phyloP scores from a whole-genome alignment of 352 stramenopile species.

The Aphanomyces euteiches region DNA sequence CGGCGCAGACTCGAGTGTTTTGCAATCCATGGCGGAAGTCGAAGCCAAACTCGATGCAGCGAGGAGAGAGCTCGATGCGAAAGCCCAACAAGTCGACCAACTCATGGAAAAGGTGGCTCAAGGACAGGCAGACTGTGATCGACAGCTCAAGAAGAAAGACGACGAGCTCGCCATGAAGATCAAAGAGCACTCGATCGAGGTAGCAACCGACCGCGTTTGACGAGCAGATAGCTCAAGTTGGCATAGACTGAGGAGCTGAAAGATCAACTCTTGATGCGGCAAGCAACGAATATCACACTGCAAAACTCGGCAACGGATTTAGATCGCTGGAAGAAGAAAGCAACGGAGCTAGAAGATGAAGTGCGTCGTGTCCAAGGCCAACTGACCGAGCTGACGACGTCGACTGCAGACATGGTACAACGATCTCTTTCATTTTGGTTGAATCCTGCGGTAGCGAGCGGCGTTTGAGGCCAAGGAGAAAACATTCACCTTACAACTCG shows the following conservation, averaged over 20 bases:
- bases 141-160: conserved; percentile 32
- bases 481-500: conserved; percentile 8
- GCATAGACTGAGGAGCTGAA: conserved; percentile 25
- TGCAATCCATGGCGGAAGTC: not conserved
- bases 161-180: conserved; percentile 36
- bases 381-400: not conserved
- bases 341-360: conserved; percentile 19
- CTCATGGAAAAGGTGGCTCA: conserved; percentile 32
- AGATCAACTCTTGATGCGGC: conserved; percentile 26
- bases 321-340: conserved; percentile 24
- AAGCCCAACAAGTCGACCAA: conserved; percentile 28
- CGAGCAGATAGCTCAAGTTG: not conserved
- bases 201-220: not conserved
- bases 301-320: conserved; percentile 26
- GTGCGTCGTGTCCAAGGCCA: not conserved
- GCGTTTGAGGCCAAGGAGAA: conserved; percentile 3
- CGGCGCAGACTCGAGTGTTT: not conserved
- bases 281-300: conserved; percentile 30
- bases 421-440: not conserved
- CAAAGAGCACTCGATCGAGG: conserved; percentile 21
- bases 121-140: conserved; percentile 37
- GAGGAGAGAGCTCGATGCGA: conserved; percentile 3
- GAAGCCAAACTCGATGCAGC: not conserved
- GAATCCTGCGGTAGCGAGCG: not conserved
- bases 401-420: conserved; percentile 7